Conservation (phyloP, 345 rosid species). For the Euphorbia lathyris region DNA sequence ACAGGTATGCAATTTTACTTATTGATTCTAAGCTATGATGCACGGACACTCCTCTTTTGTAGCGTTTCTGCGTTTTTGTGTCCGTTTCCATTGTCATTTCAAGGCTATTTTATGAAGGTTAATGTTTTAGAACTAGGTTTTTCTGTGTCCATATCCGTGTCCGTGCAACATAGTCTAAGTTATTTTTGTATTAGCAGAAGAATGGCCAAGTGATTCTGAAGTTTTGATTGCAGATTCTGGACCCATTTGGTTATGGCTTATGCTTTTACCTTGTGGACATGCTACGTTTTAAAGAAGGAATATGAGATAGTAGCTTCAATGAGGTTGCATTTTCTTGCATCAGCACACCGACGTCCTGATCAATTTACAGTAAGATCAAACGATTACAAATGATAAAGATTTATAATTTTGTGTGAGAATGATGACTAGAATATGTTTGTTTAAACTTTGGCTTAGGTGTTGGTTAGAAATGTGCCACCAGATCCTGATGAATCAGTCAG, state of each 20-base stretch:
- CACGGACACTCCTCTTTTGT: too few species aligned
- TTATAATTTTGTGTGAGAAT: not conserved
- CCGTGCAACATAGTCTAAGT: too few species aligned
- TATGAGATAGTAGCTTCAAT: slow-evolving; percentile 67
- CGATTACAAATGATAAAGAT: too few species aligned
- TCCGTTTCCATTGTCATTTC: too few species aligned
- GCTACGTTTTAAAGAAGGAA: slow-evolving; percentile 70
- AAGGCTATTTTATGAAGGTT: too few species aligned
- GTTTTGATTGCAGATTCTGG: slow-evolving; percentile 67
- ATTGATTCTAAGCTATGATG: too few species aligned
- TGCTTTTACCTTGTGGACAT: slow-evolving; percentile 87
- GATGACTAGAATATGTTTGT: too few species aligned
- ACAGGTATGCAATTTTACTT: slow-evolving; percentile 40
- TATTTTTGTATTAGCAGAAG: not conserved
- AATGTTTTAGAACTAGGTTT: too few species aligned
- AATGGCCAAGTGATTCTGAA: not conserved
- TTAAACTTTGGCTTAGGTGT: slow-evolving; percentile 52
- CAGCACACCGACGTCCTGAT: slow-evolving; percentile 70
- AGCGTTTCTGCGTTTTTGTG: too few species aligned
- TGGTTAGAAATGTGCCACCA: slow-evolving; percentile 83
- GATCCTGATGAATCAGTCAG: too few species aligned
- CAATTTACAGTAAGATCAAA: slow-evolving; percentile 69
- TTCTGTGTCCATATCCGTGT: too few species aligned
- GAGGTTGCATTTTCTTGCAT: slow-evolving; percentile 89
- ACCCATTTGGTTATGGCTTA: slow-evolving; percentile 87